Conservation (phyloP, 176 grass and related monocot species). For the Tuctoria greenei region DNA sequence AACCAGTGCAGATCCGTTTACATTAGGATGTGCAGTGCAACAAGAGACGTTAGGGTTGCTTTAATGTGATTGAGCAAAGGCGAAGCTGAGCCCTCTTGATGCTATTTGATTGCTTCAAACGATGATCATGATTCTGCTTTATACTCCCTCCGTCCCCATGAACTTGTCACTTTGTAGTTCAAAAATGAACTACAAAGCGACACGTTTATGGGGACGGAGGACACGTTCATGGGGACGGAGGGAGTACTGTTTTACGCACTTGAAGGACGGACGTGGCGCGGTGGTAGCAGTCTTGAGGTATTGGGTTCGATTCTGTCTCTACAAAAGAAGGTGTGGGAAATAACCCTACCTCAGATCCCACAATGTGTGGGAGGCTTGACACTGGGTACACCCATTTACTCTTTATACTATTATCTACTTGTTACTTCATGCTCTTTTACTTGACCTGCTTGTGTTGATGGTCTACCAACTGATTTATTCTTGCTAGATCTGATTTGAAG, state of each 20-base stretch:
- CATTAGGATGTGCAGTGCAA: neutral
- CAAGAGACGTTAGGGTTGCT: neutral
- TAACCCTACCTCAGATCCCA: too few species aligned
- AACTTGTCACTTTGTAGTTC: too few species aligned
- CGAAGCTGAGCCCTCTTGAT: slow-evolving; percentile 25
- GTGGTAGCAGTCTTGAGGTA: too few species aligned
- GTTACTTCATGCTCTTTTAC: neutral
- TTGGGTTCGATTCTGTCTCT: too few species aligned
- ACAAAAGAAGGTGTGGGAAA: too few species aligned
- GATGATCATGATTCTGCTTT: neutral
- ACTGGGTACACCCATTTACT: too few species aligned
- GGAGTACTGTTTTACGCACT: neutral
- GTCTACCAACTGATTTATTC: neutral
- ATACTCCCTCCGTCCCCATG: too few species aligned
- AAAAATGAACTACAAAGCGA: too few species aligned
- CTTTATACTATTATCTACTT: neutral
- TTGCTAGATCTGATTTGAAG: neutral
- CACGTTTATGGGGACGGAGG: too few species aligned
- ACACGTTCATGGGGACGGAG: too few species aligned
- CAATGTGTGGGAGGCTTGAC: too few species aligned
- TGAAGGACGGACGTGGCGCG: neutral
- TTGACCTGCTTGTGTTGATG: neutral
- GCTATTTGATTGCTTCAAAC: neutral
- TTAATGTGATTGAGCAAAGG: slow-evolving; percentile 27
- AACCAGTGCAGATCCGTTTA: slow-evolving; percentile 21